Evolutionary conservation across 139 green algal species (phyloP).

Genomic region (Chlorella sorokiniana): DNA sequence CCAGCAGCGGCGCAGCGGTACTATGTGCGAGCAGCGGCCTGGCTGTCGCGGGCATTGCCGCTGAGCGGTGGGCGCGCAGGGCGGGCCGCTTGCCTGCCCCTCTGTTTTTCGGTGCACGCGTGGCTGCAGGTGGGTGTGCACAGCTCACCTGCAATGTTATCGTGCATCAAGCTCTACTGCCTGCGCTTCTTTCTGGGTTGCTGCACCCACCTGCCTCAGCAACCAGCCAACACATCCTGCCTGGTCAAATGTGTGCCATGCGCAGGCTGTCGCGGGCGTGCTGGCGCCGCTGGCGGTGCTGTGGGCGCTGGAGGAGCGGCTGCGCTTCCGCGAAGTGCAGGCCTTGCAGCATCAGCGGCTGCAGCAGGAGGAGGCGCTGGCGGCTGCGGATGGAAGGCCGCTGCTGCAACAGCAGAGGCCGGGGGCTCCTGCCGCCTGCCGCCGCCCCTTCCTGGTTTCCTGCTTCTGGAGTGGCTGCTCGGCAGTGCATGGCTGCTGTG

Average conservation of each 20-base stretch:
- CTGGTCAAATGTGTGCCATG: too few species aligned
- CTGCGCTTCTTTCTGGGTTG: too few species aligned
- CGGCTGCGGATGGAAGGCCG: neutral
- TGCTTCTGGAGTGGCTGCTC: neutral
- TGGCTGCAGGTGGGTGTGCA: neutral
- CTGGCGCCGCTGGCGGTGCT: neutral
- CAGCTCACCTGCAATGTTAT: too few species aligned
- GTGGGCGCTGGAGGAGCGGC: constrained; percentile 20
- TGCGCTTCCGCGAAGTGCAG: neutral
- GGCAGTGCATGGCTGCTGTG: neutral
- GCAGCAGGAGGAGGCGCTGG: neutral
- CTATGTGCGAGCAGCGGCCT: too few species aligned
- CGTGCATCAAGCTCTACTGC: too few species aligned
- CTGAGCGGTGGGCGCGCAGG: neutral
- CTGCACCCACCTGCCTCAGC: neutral
- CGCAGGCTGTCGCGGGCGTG: neutral
- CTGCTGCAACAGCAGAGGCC: neutral
- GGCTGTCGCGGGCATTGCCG: neutral
- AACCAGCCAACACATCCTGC: neutral
- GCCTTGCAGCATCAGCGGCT: neutral
- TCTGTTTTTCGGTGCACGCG: neutral
- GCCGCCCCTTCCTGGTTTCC: neutral
- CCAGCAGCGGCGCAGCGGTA: too few species aligned
- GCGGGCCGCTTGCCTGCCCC: neutral
- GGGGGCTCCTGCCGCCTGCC: neutral